Conservation (phyloP, 305 asterid species). For the Solanum aculeatissimum region DNA sequence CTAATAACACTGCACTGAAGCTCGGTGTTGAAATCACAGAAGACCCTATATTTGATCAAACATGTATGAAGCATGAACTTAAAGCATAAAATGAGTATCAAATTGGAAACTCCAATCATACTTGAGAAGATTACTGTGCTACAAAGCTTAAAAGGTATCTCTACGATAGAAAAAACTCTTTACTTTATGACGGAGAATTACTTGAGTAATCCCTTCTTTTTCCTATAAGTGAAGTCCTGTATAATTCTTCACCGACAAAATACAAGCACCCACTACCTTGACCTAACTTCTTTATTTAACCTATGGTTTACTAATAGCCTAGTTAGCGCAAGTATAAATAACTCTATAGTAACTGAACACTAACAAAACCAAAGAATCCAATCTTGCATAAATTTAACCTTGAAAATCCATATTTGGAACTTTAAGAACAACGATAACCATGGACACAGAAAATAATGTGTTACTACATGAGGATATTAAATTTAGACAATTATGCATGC, state of each 20-base stretch:
- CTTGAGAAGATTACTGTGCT: neutral
- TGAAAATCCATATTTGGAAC: neutral
- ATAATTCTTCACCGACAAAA: neutral
- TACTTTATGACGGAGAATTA: neutral
- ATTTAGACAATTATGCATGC: neutral
- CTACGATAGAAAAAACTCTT: neutral
- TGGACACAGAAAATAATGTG: neutral
- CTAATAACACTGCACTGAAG: neutral
- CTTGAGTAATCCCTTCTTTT: neutral
- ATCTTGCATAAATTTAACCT: neutral
- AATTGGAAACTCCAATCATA: neutral
- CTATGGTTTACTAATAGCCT: neutral
- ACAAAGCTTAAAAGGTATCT: neutral
- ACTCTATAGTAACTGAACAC: neutral
- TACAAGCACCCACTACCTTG: neutral
- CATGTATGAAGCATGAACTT: neutral
- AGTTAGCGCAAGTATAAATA: neutral
- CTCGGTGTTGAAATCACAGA: neutral
- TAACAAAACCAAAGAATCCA: neutral
- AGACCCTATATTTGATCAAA: neutral
- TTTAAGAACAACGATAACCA: neutral
- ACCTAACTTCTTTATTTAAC: neutral
- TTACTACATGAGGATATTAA: neutral
- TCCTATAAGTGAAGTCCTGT: neutral
- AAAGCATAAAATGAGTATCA: neutral